Evolutionary conservation across 2,329 filamentous ascomycete species (phyloP).

Genomic region (Stachybotrys chartarum): DNA sequence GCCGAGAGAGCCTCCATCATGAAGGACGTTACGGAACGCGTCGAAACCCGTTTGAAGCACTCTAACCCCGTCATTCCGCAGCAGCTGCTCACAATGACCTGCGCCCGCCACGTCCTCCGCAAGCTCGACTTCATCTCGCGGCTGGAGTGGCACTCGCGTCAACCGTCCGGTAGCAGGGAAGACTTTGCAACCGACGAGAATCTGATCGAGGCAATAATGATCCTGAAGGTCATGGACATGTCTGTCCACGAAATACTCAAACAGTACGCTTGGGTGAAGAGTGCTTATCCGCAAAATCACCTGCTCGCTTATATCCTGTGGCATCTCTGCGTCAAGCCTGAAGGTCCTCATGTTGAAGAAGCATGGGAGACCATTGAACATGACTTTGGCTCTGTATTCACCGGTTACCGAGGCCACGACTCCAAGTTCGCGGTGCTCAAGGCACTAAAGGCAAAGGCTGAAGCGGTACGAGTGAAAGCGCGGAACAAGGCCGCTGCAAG

Average conservation of each 20-base stretch:
- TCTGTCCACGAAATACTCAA: slow-evolving; percentile 18
- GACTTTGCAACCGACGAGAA: slow-evolving; percentile 15
- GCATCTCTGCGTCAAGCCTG: slow-evolving; percentile 28
- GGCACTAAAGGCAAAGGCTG: neutral
- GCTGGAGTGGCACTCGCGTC: slow-evolving; percentile 12
- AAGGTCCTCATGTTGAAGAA: slow-evolving; percentile 16
- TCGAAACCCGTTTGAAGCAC: slow-evolving; percentile 40
- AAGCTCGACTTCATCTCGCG: slow-evolving; percentile 22
- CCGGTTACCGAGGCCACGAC: neutral
- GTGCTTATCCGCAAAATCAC: slow-evolving; percentile 29
- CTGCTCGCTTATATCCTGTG: slow-evolving; percentile 29
- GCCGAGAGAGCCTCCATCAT: slow-evolving; percentile 38
- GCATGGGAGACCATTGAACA: slow-evolving; percentile 20
- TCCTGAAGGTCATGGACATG: slow-evolving; percentile 14
- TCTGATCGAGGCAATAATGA: slow-evolving; percentile 18
- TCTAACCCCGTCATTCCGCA: slow-evolving; percentile 43
- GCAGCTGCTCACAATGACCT: slow-evolving; percentile 12
- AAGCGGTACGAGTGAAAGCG: neutral
- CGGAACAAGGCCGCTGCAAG: neutral
- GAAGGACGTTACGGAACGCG: slow-evolving; percentile 29
- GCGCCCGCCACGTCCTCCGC: slow-evolving; percentile 13
- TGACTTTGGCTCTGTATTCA: neutral
- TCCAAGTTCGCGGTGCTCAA: neutral
- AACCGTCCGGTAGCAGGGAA: slow-evolving; percentile 1
- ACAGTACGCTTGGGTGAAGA: slow-evolving; percentile 23